These are phyloP conservation scores for Fusarium palustre DNA, from an alignment of 2,329 filamentous ascomycete genomes.

Conservation along the genomic window DNA sequence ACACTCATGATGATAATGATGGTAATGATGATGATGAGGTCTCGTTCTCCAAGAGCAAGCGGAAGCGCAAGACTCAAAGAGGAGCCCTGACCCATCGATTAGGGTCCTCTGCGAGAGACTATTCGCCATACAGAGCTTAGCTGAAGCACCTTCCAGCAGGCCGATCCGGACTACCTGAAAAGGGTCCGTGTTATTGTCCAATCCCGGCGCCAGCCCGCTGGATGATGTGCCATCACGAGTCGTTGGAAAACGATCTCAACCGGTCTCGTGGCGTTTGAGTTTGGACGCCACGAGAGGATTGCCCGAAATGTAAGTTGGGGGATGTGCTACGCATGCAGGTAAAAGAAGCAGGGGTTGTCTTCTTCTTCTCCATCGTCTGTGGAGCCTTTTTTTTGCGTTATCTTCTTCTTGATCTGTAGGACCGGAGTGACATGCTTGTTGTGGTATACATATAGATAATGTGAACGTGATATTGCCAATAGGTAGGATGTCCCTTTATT, in stretches of 20 bases:
- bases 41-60: neutral
- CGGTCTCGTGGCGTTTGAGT: slow-evolving; percentile 40
- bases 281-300: slow-evolving; percentile 28
- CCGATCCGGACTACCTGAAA: slow-evolving; percentile 9
- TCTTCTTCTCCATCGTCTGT: neutral
- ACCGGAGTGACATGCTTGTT: slow-evolving; percentile 9
- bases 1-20: neutral
- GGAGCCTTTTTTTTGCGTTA: too few species aligned
- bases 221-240: slow-evolving; percentile 17
- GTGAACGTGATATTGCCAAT: slow-evolving; percentile 1
- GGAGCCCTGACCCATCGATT: slow-evolving; percentile 18
- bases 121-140: slow-evolving; percentile 31
- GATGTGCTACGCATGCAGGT: slow-evolving; percentile 13
- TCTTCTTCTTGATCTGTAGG: neutral
- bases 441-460: neutral
- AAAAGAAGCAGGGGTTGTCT: slow-evolving; percentile 8
- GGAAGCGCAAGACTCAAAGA: slow-evolving; percentile 33
- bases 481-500: neutral
- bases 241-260: slow-evolving; percentile 15
- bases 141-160: slow-evolving; percentile 2
- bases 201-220: slow-evolving; percentile 8
- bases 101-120: slow-evolving; percentile 16
- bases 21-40: neutral
- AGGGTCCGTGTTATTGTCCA: slow-evolving; percentile 40
- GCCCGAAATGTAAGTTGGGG: slow-evolving; percentile 36